A percentile compares a stretch with the other conserved stretches of the same genome.
Evolutionary conservation across 2,329 filamentous ascomycete genomes (phyloP).

Genomic region (Cladosporium sp.): DNA sequence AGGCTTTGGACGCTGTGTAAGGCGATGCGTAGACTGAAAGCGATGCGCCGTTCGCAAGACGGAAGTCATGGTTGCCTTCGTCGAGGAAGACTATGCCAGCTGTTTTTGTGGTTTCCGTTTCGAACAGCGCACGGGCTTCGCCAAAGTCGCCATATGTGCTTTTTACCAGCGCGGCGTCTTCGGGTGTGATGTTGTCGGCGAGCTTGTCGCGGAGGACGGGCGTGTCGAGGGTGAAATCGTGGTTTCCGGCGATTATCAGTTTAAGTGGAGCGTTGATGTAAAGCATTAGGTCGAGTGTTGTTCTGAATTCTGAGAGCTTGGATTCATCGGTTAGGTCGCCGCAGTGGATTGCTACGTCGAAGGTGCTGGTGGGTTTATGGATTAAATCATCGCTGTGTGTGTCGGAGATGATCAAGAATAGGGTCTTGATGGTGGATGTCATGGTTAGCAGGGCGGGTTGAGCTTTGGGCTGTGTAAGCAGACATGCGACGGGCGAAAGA

Average conservation of each 20-base stretch:
- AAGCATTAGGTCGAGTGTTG: conserved; percentile 26
- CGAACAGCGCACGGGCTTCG: conserved; percentile 24
- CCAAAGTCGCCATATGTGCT: conserved; percentile 39
- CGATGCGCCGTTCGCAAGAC: conserved; percentile 43
- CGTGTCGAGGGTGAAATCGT: conserved; percentile 31
- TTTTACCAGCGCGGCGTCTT: conserved; percentile 29
- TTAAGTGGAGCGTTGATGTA: conserved; percentile 31
- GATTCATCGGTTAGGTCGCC: conserved; percentile 37
- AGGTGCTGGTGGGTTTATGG: conserved; percentile 2
- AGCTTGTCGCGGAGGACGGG: conserved; percentile 35
- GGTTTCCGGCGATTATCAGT: conserved; percentile 37
- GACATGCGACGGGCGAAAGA: no score
- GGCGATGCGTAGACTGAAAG: conserved; percentile 51
- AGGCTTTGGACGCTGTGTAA: conserved; percentile 52
- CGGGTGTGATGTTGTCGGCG: conserved; percentile 22
- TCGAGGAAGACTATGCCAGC: conserved; percentile 51
- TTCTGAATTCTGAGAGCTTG: conserved; percentile 27
- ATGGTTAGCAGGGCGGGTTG: neutral
- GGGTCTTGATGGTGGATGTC: conserved; percentile 7
- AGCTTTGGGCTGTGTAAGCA: no score
- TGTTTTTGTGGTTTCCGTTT: conserved; percentile 27
- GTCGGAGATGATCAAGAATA: conserved; percentile 24
- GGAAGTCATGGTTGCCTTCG: conserved; percentile 48
- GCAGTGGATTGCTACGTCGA: conserved; percentile 39
- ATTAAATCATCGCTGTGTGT: conserved; percentile 22